Evolutionary conservation across 208 protist genomes (phyloP), one percentile per base, ranked within the genome.

Genomic region (Trypanosoma theileri): DNA sequence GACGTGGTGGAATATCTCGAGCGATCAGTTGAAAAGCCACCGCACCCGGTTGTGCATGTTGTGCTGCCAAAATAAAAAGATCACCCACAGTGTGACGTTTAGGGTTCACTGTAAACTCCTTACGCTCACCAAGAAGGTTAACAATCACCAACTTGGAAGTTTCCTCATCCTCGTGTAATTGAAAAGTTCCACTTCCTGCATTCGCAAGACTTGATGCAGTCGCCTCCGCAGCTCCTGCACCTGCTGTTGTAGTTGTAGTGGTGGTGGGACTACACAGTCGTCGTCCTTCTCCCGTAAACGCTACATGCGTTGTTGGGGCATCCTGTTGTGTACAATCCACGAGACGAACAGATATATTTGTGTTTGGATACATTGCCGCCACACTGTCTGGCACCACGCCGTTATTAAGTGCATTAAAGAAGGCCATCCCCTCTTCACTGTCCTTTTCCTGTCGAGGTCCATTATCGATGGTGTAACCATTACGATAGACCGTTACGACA

Each of bases 51-150:
- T 92, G 73, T 17, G 75, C 65, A 19, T 56, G 22, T 62, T 83
- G 73, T 0, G 90, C 80, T 9, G 73, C 73, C 19, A 93, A 62
- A 35, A 59, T 24, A 76, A 91, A 93, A 28, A 95, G 64, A 61
- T 95, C 90, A 41, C 71, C 71, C 31, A 95, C 85, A 0, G 85
- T 91, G 75, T 93, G 87, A 0, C 82, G 83, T 3, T 70, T 72
- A 11, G 90, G 84, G 61, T 95, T 93, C 44, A 95, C 76, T 50
- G 67, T 79, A 4, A 93, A 73, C 69, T 91, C 81, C 51, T 72
- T 77, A 52, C 79, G 75, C 54, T 88, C 75, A 0, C 87, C 90
- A 0, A 67, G 57, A 45, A 84, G 78, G 61, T 82, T 91, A 17
- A 95, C 69, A 54, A 95, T 71, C 22, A 80, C 74, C 40, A 95